phyloP scores from a whole-genome alignment of 257 asterid species.

The Penstemon davidsonii region DNA sequence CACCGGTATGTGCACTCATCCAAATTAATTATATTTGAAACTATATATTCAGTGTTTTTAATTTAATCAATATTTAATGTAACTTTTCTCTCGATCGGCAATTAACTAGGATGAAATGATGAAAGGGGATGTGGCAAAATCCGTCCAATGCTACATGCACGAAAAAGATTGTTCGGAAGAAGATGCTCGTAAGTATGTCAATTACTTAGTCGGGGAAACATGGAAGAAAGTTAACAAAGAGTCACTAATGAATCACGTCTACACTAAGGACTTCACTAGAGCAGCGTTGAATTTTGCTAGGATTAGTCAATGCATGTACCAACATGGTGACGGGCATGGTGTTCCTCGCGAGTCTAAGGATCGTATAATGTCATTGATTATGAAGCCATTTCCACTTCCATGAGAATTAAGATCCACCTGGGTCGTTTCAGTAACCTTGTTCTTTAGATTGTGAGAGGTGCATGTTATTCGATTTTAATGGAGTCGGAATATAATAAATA shows the following conservation, averaged over 20 bases:
- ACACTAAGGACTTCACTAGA: slow-evolving; percentile 16
- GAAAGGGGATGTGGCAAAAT: slow-evolving; percentile 52
- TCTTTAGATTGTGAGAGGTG: no score
- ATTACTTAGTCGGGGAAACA: slow-evolving; percentile 24
- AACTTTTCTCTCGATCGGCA: neutral
- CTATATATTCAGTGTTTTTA: no score
- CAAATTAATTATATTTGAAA: neutral
- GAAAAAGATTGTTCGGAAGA: slow-evolving; percentile 44
- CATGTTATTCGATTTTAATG: no score
- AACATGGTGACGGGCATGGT: slow-evolving; percentile 54
- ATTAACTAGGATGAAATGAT: slow-evolving; percentile 43
- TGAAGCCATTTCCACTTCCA: no score
- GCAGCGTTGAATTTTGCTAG: slow-evolving; percentile 48
- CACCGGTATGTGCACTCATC: slow-evolving; percentile 35
- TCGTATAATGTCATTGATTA: no score
- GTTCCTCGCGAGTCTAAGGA: slow-evolving; percentile 19
- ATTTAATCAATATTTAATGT: neutral
- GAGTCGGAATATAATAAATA: no score
- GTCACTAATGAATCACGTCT: slow-evolving; percentile 31
- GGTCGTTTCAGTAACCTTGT: no score
- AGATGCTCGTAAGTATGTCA: slow-evolving; percentile 39
- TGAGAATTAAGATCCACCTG: no score
- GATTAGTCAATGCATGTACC: slow-evolving; percentile 41
- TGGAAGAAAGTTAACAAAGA: slow-evolving; percentile 46
- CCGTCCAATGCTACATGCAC: slow-evolving; percentile 48